Evolutionary conservation across 2,329 filamentous ascomycete genomes (phyloP).

Genomic region (Claviceps spartinae): DNA sequence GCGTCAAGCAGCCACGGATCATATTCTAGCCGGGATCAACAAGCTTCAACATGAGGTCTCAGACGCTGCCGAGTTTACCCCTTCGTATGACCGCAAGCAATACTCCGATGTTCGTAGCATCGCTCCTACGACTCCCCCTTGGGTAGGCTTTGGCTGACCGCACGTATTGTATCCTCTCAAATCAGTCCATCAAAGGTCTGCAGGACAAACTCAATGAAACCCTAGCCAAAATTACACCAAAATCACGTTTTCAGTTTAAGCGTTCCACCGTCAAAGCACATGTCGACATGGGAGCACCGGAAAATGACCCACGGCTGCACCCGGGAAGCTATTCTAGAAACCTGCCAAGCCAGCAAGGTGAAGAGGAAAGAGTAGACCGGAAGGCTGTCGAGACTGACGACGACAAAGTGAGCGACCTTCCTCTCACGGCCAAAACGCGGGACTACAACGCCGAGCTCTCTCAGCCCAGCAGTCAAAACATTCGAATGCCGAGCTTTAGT

Average conservation of each 20-base stretch:
- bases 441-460: constrained; percentile 47
- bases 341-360: constrained; percentile 9
- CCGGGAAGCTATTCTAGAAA: constrained; percentile 21
- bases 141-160: not conserved
- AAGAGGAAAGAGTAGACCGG: constrained; percentile 6
- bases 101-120: constrained; percentile 54
- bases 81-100: constrained; percentile 77
- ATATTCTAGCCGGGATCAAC: constrained; percentile 66
- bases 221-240: constrained; percentile 54
- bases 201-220: constrained; percentile 65
- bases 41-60: constrained; percentile 72
- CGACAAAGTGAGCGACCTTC: constrained; percentile 26
- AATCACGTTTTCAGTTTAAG: constrained; percentile 74
- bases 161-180: not conserved
- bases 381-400: constrained; percentile 17
- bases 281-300: constrained; percentile 29
- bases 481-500: constrained; percentile 52
- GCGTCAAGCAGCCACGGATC: constrained; percentile 67
- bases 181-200: constrained; percentile 62
- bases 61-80: constrained; percentile 69
- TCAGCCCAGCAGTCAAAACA: constrained; percentile 20
- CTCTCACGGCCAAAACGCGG: constrained; percentile 21
- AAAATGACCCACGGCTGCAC: constrained; percentile 30
- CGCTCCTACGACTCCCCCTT: not conserved
- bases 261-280: constrained; percentile 15